Conservation (phyloP, 2,329 filamentous ascomycete genomes). For the Botrytis paeoniae region DNA sequence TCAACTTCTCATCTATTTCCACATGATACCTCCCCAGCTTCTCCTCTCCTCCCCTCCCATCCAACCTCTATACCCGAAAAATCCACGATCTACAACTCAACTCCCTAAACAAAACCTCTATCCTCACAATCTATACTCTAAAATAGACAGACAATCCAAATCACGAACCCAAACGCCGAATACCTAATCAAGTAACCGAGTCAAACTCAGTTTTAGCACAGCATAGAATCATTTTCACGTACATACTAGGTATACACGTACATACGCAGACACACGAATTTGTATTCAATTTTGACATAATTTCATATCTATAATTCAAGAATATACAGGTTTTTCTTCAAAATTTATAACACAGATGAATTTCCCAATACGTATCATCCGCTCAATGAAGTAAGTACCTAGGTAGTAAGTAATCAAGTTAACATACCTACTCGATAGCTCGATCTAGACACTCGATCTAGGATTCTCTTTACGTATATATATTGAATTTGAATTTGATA, state of each 20-base stretch:
- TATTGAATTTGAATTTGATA: not conserved
- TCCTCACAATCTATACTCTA: not conserved
- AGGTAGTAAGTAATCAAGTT: not conserved
- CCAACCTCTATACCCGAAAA: not conserved
- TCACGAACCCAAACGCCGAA: not conserved
- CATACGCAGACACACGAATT: not conserved
- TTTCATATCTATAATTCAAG: too few relatives aligned
- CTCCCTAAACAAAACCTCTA: not conserved
- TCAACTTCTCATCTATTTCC: not conserved
- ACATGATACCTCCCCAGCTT: not conserved
- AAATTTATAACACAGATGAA: fast-evolving
- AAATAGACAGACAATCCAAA: not conserved
- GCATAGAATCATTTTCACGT: not conserved
- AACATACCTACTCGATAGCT: not conserved
- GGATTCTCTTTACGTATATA: not conserved
- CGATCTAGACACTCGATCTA: not conserved
- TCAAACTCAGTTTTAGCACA: not conserved
- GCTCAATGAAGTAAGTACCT: not conserved
- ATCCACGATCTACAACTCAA: not conserved
- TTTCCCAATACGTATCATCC: not conserved
- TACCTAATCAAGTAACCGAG: not conserved
- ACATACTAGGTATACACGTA: not conserved
- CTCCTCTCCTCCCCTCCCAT: not conserved
- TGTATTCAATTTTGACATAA: too few relatives aligned
- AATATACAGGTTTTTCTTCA: not conserved